A percentile compares a stretch with the other conserved stretches of the same genome.
These are phyloP conservation scores for Nicotiana paniculata DNA, from an alignment of 257 asterid genomes.

Conservation along the genomic window DNA sequence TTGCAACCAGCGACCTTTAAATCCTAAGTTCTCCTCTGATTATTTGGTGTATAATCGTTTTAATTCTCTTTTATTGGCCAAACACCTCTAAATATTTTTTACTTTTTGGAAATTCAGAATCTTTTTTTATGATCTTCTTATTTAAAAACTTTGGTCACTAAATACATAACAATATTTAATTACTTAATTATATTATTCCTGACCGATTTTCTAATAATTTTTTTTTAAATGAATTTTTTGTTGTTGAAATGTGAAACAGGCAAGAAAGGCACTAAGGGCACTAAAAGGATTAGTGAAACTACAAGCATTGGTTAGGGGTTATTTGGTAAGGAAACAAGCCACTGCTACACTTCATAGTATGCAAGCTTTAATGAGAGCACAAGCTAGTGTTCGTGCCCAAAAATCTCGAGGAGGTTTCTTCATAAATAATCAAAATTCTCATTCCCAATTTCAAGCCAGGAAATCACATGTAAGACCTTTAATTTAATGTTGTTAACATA, in stretches of 20 bases:
- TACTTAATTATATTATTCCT: too few species aligned
- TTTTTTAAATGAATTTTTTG: not conserved
- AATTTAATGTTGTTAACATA: not conserved
- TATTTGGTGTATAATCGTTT: too few species aligned
- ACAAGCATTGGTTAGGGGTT: constrained; percentile 75
- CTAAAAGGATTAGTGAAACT: constrained; percentile 75
- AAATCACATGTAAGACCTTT: constrained; percentile 30
- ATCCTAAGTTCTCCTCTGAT: too few species aligned
- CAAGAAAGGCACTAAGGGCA: constrained; percentile 80
- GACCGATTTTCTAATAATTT: too few species aligned
- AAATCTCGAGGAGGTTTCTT: constrained; percentile 24
- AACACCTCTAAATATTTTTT: too few species aligned
- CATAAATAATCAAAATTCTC: constrained; percentile 7
- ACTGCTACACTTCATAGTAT: constrained; percentile 66
- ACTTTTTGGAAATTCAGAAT: too few species aligned
- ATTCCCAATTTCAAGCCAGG: constrained; percentile 30
- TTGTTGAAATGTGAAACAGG: constrained; percentile 27
- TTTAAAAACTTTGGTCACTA: too few species aligned
- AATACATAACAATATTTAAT: too few species aligned
- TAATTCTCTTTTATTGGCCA: too few species aligned
- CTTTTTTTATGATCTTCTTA: too few species aligned
- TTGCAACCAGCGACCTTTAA: too few species aligned
- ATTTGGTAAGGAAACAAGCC: constrained; percentile 67
- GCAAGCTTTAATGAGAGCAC: constrained; percentile 86
- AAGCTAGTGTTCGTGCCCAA: constrained; percentile 66